Evolutionary conservation across 345 rosid genomes (phyloP).

Genomic region (Heritiera fomes): DNA sequence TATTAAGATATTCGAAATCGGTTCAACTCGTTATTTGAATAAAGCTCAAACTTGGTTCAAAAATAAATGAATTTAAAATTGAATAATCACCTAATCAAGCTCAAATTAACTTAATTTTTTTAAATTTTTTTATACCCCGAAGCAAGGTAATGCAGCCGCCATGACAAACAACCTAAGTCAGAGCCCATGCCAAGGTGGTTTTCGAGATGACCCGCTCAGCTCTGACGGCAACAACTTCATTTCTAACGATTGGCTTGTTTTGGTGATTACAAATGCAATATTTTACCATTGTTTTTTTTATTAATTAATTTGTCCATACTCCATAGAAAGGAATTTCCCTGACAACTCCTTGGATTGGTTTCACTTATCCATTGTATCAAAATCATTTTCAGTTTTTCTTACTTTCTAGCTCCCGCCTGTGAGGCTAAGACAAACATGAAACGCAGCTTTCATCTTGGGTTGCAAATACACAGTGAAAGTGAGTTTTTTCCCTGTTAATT

Average conservation of each 20-base stretch:
- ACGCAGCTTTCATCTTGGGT: neutral
- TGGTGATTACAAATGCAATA: neutral
- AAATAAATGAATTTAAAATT: too few relatives aligned
- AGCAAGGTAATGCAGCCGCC: constrained; percentile 64
- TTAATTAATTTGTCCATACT: too few relatives aligned
- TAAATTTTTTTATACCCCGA: too few relatives aligned
- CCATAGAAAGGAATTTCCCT: too few relatives aligned
- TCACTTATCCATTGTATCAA: neutral
- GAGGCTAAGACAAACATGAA: neutral
- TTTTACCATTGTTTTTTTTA: too few relatives aligned
- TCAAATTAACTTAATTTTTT: too few relatives aligned
- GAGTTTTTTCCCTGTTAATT: neutral
- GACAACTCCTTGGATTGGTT: neutral
- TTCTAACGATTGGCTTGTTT: constrained; percentile 22
- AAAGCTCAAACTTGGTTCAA: too few relatives aligned
- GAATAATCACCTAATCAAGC: too few relatives aligned
- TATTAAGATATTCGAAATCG: too few relatives aligned
- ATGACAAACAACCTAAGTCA: constrained; percentile 64
- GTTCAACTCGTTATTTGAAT: too few relatives aligned
- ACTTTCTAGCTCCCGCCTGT: neutral
- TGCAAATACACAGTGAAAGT: too few relatives aligned
- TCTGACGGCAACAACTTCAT: constrained; percentile 64
- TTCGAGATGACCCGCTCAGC: constrained; percentile 69
- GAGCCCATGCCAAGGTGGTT: constrained; percentile 66
- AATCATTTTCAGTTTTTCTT: too few relatives aligned